Evolutionary conservation across 352 stramenopile genomes (phyloP).

Genomic region (Albugo laibachii): DNA sequence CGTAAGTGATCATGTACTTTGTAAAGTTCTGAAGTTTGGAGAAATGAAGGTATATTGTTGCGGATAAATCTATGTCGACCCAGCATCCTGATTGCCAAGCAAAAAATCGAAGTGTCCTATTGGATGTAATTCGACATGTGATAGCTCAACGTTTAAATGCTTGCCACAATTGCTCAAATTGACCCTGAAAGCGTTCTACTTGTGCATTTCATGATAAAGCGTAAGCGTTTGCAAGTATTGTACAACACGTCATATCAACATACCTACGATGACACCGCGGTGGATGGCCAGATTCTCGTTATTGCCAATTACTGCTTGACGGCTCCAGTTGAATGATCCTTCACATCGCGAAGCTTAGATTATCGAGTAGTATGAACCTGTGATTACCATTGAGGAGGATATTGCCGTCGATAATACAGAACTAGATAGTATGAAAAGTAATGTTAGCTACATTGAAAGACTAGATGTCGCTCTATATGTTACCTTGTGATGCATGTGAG

Average conservation of each 20-base stretch:
- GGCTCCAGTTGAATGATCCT: slow-evolving; percentile 64
- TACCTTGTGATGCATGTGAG: slow-evolving; percentile 60
- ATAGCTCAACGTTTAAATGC: too few relatives aligned
- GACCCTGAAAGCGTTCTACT: slow-evolving; percentile 26
- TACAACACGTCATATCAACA: too few relatives aligned
- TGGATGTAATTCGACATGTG: too few relatives aligned
- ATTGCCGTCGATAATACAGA: slow-evolving; percentile 42
- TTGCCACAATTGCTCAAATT: slow-evolving; percentile 39
- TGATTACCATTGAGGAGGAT: slow-evolving; percentile 31
- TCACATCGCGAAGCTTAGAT: not conserved
- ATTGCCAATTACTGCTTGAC: slow-evolving; percentile 39
- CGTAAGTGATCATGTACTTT: too few relatives aligned
- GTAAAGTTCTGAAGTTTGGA: too few relatives aligned
- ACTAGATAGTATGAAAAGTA: slow-evolving; percentile 19
- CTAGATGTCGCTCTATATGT: not conserved
- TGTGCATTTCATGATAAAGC: too few relatives aligned
- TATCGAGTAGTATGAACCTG: not conserved
- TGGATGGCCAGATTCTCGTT: slow-evolving; percentile 41
- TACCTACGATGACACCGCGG: slow-evolving; percentile 28
- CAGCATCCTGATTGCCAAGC: too few relatives aligned
- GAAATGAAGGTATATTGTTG: too few relatives aligned
- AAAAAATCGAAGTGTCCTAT: too few relatives aligned
- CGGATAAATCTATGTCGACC: too few relatives aligned
- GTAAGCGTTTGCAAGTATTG: too few relatives aligned
- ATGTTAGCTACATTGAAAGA: not conserved